Evolutionary conservation across 2,329 filamentous ascomycete species (phyloP), one percentile per base, ranked within the genome.

Genomic region (Apiospora pterosperma): DNA sequence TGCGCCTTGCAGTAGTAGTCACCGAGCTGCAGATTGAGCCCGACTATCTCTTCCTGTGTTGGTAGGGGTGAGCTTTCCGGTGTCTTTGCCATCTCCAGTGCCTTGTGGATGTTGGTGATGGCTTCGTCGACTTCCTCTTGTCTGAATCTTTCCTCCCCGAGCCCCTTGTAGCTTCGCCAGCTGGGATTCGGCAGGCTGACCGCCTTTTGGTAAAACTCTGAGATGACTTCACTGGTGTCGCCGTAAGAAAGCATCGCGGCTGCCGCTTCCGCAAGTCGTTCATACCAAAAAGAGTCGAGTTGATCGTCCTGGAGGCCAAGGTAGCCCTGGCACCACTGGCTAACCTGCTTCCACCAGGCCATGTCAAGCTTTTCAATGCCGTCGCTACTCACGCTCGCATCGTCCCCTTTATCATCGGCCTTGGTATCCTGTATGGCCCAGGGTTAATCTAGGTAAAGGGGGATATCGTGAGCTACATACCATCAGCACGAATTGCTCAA

Each of bases 91-190:
- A 44, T 8, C 3, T 44, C 41, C 21, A 44, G 21, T 4, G 41
- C 41, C 8, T 12, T 44, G 3, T 25, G 8, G 2, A 44, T 11
- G 41, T 44, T 1, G 41, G 21, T 11, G 21, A 44, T 44, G 10
- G 41, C 41, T 1, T 25, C 21, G 4, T 44, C 10, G n/a, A 44
- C 3, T 2, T 44, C 21, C 11, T 11, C 41, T 11, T 12, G 41
- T 11, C 21, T 25, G 5, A 31, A 41, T 11, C 5, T 12, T 34
- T 64, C 67, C 65, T 61, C 42, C 64, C 59, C 68, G 65, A 21
- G 63, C 60, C 52, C 64, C 61, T 36, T 69, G 23, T 14, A 68
- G 38, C 8, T 63, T 48, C 16, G 62, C 59, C 34, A 69, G 48
- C n/a, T 67, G 8, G 19, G 62, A 19, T 61, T 65, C 64, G 34